Evolutionary conservation across 805 yeast genomes (phyloP).

Genomic region (Nakazawaea populi): DNA sequence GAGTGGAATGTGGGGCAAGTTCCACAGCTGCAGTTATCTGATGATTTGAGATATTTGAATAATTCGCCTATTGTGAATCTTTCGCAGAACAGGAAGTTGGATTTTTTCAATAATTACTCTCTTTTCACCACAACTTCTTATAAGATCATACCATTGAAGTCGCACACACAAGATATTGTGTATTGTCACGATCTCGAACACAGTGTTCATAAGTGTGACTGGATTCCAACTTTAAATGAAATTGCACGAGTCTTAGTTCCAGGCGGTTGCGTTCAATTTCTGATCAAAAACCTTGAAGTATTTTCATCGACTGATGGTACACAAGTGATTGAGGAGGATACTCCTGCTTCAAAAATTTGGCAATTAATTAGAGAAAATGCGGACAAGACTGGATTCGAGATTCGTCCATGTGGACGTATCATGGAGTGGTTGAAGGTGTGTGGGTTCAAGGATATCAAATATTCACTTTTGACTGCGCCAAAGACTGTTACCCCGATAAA

Average conservation of each 20-base stretch:
- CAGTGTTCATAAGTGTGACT: conserved; percentile 14
- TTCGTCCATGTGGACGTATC: neutral
- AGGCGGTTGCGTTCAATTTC: conserved; percentile 23
- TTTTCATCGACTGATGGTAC: neutral
- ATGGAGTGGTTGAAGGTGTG: neutral
- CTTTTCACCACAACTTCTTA: conserved; percentile 23
- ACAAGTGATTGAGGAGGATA: neutral
- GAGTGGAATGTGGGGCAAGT: neutral
- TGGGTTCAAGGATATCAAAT: conserved; percentile 9
- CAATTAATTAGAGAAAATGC: neutral
- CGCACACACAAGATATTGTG: conserved; percentile 22
- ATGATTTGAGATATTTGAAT: neutral
- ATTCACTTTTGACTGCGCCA: conserved; percentile 5
- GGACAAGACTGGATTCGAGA: neutral
- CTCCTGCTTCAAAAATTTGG: conserved; percentile 1
- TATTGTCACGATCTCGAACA: conserved; percentile 21
- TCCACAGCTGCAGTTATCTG: neutral
- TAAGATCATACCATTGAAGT: conserved; percentile 20
- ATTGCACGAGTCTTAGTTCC: conserved; percentile 24
- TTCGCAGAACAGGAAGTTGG: neutral
- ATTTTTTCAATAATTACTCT: conserved; percentile 20
- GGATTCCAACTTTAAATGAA: conserved; percentile 19
- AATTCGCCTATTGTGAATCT: neutral
- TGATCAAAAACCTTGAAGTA: conserved; percentile 21
- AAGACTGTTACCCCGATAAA: conserved; percentile 7